A percentile compares a stretch with the other conserved stretches of the same genome.
phyloP scores from a whole-genome alignment of 2,329 filamentous ascomycete species.

The Apiospora malaysiana region DNA sequence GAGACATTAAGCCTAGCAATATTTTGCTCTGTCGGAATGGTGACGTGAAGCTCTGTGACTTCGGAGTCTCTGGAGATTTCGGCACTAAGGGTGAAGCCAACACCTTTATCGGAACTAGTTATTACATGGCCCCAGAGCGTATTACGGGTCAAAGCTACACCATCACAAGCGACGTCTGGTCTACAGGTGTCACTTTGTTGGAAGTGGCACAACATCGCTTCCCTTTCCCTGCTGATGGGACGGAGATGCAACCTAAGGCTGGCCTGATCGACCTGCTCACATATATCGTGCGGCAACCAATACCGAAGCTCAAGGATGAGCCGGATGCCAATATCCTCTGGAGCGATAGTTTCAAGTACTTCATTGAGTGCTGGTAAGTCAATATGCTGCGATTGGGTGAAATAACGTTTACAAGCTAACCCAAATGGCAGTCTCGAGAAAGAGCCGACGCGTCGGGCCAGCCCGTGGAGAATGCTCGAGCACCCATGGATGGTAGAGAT shows the following conservation, averaged over 20 bases:
- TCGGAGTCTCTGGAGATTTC: constrained; percentile 96
- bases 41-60: constrained; percentile 97
- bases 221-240: constrained; percentile 95
- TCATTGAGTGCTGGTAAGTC: constrained; percentile 98
- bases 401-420: constrained; percentile 23
- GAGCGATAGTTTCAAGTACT: constrained; percentile 98
- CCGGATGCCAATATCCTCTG: constrained; percentile 87
- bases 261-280: constrained; percentile 94
- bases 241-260: constrained; percentile 91
- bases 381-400: background rate
- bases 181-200: constrained; percentile 92
- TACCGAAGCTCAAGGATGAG: constrained; percentile 95
- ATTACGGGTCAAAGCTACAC: constrained; percentile 98
- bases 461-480: constrained; percentile 98
- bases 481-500: constrained; percentile 99
- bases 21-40: constrained; percentile 92
- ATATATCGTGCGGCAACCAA: constrained; percentile 95
- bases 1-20: constrained; percentile 98
- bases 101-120: constrained; percentile 97
- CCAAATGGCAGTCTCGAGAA: constrained; percentile 79
- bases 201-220: constrained; percentile 99
- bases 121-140: constrained; percentile 98
- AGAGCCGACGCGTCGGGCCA: constrained; percentile 83
- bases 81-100: constrained; percentile 98
- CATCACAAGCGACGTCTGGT: constrained; percentile 99